phyloP scores from a whole-genome alignment of 1,284 basidiomycete genomes.

The Heterobasidion parviporum region DNA sequence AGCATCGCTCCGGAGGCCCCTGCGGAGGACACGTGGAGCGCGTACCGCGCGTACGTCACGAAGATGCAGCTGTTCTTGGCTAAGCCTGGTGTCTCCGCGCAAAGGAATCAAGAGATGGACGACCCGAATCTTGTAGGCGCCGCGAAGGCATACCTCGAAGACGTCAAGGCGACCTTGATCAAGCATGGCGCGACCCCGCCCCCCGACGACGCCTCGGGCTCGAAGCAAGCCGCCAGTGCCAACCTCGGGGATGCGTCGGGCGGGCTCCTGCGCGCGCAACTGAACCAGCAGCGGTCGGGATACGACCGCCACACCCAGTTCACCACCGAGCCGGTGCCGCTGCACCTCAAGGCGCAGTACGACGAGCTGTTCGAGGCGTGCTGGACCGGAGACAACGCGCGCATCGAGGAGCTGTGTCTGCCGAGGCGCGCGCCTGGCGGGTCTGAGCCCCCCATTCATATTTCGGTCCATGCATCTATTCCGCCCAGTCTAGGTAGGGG shows the following conservation, averaged over 20 bases:
- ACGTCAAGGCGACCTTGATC: not conserved
- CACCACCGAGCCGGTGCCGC: not conserved
- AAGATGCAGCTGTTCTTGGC: not conserved
- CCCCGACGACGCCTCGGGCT: not conserved
- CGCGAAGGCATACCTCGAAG: not conserved
- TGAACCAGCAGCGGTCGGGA: not conserved
- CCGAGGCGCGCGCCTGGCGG: slow-evolving; percentile 23
- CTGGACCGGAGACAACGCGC: slow-evolving; percentile 38
- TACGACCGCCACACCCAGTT: not conserved
- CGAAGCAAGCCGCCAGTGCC: not conserved
- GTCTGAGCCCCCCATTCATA: slow-evolving; percentile 28
- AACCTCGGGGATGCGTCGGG: not conserved
- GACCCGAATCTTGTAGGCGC: not conserved
- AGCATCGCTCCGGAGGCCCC: not conserved
- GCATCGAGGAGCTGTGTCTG: slow-evolving; percentile 40
- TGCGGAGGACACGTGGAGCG: not conserved
- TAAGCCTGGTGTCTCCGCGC: not conserved
- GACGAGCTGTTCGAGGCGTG: slow-evolving; percentile 48
- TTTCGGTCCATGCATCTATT: slow-evolving; percentile 23
- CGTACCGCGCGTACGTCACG: not conserved
- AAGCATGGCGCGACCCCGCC: not conserved
- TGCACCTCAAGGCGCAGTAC: slow-evolving; percentile 26
- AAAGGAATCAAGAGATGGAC: not conserved
- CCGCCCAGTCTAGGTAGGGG: not conserved
- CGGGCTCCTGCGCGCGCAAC: not conserved